Base-by-base conservation (phyloP, 2,329 filamentous ascomycete genomes). In the Colletotrichum noveboracense region DNA sequence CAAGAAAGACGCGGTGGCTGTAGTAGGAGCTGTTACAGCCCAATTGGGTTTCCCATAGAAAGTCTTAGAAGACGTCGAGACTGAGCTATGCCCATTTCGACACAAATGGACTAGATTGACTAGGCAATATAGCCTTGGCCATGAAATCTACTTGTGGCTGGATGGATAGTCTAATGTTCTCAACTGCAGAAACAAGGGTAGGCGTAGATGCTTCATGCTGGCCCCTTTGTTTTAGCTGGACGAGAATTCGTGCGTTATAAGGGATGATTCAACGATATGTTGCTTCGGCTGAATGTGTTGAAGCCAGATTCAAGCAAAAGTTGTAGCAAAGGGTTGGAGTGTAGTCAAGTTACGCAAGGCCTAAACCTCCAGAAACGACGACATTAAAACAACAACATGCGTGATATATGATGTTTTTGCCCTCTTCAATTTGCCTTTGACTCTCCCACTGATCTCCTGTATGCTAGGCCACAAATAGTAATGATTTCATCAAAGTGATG, bases 11-110 rank as follows among this genome's bases (percentile, higher is more conserved):
- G 0, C n/a, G 43, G n/a, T 21, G 43, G n/a, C 13, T 12, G 43
- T 0, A 36, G 13, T 13, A 10, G 10, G 9, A 48, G 43, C 13
- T 1, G n/a, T 48, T 0, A 13, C n/a, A 21, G 43, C 43, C 13
- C n/a, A 21, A 48, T 1, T 12, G 10, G 2, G 1, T 0, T 48
- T 4, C n/a, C n/a, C n/a, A 13, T 2, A 4, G 10, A 48, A 48
- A 21, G 9, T 3, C n/a, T 48, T 13, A 12, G 1, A n/a, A 48
- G 43, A 48, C 43, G 18, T 48, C 18, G 18, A 7, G 13, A 3
- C 43, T 13, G 1, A 21, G 10, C 10, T n/a, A 13, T 13, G 18
- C 10, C 18, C 18, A n/a, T 48, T 48, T 21, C 0, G 10, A 48
- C 10, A 21, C 1, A 1, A 12, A n/a, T 7, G n/a, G 7, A 48